Evolutionary conservation across 495 filamentous ascomycete genomes (phyloP), one percentile per base, ranked within the genome.

Genomic region (Wilcoxina mikolae): DNA sequence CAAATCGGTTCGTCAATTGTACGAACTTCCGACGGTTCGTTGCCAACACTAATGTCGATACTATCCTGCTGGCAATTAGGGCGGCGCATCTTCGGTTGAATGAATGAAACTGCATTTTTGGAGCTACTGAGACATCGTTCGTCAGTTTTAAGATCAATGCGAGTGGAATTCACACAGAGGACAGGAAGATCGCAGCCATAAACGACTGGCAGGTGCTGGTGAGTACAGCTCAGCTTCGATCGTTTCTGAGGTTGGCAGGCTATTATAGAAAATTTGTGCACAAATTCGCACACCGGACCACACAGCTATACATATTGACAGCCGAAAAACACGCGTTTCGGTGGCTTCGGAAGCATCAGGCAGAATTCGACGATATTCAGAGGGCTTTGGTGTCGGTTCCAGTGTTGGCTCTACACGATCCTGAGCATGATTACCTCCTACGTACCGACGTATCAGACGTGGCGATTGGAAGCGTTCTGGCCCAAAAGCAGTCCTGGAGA

Each of bases 21-120:
- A n/a, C n/a, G n/a, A n/a, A n/a, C n/a, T n/a, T n/a, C n/a, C n/a
- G n/a, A n/a, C n/a, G n/a, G n/a, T n/a, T n/a, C n/a, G n/a, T n/a
- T n/a, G n/a, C n/a, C n/a, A n/a, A n/a, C n/a, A n/a, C n/a, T n/a
- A n/a, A n/a, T n/a, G n/a, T n/a, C 9, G 35, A 50, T n/a, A 25
- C 42, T 25, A 43, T 65, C 7, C 28, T 65, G 20, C 23, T 55
- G 42, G 25, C 33, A 15, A 24, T 58, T 10, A 12, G 46, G 28
- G 3, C 26, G 0, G 42, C 41, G 10, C 38, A 55, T 25, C 48
- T 71, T 18, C 46, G 56, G 20, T 20, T 65, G 22, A 62, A 60
- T 52, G 26, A 51, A 45, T 45, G 66, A 42, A 71, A 72, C 51
- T 70, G 55, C 47, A 31, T 62, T 48, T 71, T 71, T 49, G 56